Conservation (phyloP, 2,329 filamentous ascomycete species). For the Purpureocillium lavendulum region DNA sequence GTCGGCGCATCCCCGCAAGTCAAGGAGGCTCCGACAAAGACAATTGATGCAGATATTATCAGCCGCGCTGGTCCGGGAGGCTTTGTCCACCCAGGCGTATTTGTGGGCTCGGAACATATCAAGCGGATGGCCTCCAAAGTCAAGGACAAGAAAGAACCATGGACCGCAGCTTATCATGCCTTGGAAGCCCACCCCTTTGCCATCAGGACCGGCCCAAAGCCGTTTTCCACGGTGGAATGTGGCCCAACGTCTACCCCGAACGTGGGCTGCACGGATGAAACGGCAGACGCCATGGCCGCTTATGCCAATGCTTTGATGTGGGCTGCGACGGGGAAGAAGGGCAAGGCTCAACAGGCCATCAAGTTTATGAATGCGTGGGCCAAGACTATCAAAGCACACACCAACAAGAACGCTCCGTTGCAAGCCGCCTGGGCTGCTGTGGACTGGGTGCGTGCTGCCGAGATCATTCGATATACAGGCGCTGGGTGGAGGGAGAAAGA, state of each 20-base stretch:
- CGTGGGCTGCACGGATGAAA: conserved; percentile 14
- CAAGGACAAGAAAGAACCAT: too few species aligned
- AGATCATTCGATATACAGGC: conserved; percentile 16
- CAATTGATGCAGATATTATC: too few species aligned
- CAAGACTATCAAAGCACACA: conserved; percentile 12
- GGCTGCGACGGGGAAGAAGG: conserved; percentile 8
- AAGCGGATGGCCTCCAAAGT: too few species aligned
- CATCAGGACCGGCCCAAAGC: too few species aligned
- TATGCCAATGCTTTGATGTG: conserved; percentile 17
- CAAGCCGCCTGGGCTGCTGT: conserved; percentile 16
- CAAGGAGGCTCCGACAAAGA: too few species aligned
- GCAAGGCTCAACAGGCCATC: conserved; percentile 15
- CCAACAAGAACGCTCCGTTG: conserved; percentile 14
- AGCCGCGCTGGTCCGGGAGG: too few species aligned
- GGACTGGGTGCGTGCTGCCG: conserved; percentile 15
- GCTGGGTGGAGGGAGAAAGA: conserved; percentile 12
- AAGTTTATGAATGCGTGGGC: conserved; percentile 17
- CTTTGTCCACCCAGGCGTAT: too few species aligned
- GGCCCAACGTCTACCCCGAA: neutral
- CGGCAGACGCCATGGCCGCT: conserved; percentile 15
- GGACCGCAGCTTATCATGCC: too few species aligned
- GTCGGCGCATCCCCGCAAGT: too few species aligned
- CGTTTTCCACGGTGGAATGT: too few species aligned
- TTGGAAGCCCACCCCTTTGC: too few species aligned
- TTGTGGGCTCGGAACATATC: too few species aligned